phyloP scores from a whole-genome alignment of 106 monocot genomes.

The Platanthera zijinensis region DNA sequence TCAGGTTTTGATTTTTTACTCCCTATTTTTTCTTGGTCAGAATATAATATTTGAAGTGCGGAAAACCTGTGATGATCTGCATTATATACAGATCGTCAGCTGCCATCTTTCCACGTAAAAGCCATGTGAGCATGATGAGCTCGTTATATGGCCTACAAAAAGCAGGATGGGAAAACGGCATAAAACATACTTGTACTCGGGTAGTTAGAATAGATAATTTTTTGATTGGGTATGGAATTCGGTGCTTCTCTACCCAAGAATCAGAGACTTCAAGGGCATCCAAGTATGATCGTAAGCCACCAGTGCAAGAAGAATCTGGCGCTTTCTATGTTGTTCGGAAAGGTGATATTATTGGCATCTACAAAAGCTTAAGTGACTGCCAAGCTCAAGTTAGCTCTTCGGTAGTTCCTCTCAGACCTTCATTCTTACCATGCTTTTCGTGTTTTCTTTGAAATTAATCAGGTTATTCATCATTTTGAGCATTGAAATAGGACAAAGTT shows the following conservation, averaged over 20 bases:
- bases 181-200: constrained; percentile 12
- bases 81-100: background rate
- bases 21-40: background rate
- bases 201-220: constrained; percentile 12
- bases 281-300: constrained; percentile 7
- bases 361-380: constrained; percentile 71
- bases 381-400: constrained; percentile 88
- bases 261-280: constrained; percentile 6
- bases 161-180: constrained; percentile 27
- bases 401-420: constrained; percentile 26
- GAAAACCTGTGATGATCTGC: background rate
- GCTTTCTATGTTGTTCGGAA: constrained; percentile 93
- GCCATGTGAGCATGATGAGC: constrained; percentile 28
- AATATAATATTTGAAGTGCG: background rate
- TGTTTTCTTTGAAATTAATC: background rate
- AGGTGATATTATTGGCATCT: constrained; percentile 69
- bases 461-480: background rate
- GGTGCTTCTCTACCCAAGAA: constrained; percentile 19
- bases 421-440: background rate
- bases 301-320: constrained; percentile 32
- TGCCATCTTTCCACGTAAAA: background rate
- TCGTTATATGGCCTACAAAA: constrained; percentile 38
- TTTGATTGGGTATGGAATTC: constrained; percentile 17
- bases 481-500: background rate
- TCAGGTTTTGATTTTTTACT: background rate